Evolutionary conservation across 2,329 filamentous ascomycete species (phyloP).

Genomic region (Metarhizium rileyi): DNA sequence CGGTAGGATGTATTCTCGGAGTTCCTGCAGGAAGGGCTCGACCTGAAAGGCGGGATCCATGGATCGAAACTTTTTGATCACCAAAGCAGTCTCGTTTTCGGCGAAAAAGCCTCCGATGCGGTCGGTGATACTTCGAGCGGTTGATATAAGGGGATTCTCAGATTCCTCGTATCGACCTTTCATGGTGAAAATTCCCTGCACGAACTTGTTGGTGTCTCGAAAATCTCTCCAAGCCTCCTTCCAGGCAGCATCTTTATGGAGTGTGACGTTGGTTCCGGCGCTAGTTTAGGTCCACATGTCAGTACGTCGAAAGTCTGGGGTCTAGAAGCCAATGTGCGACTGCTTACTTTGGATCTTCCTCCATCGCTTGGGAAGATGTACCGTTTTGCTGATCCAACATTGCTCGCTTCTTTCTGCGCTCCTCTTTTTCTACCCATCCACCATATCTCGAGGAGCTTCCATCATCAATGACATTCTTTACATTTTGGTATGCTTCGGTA

Average conservation of each 20-base stretch:
- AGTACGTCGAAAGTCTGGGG: neutral
- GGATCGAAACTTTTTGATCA: constrained; percentile 94
- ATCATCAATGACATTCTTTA: constrained; percentile 94
- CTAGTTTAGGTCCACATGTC: constrained; percentile 36
- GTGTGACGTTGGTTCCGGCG: constrained; percentile 84
- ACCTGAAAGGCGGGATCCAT: constrained; percentile 95
- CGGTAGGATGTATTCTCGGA: constrained; percentile 94
- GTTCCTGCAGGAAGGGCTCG: constrained; percentile 87
- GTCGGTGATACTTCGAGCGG: constrained; percentile 88
- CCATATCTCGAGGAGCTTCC: constrained; percentile 93
- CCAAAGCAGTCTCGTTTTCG: constrained; percentile 94
- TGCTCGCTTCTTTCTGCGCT: constrained; percentile 72
- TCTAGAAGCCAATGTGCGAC: neutral
- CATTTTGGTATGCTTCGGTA: constrained; percentile 87
- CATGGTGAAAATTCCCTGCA: constrained; percentile 80
- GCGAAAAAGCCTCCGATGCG: constrained; percentile 92
- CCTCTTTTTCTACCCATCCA: constrained; percentile 94
- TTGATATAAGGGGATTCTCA: constrained; percentile 89
- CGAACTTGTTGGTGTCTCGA: constrained; percentile 77
- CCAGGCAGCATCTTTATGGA: constrained; percentile 96
- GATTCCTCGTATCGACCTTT: constrained; percentile 89
- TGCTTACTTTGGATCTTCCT: constrained; percentile 77
- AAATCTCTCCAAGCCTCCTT: constrained; percentile 98
- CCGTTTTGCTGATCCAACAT: constrained; percentile 54
- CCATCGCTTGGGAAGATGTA: constrained; percentile 47